Evolutionary conservation across 2,329 filamentous ascomycete species (phyloP).

Genomic region (Phyllosticta citribraziliensis): DNA sequence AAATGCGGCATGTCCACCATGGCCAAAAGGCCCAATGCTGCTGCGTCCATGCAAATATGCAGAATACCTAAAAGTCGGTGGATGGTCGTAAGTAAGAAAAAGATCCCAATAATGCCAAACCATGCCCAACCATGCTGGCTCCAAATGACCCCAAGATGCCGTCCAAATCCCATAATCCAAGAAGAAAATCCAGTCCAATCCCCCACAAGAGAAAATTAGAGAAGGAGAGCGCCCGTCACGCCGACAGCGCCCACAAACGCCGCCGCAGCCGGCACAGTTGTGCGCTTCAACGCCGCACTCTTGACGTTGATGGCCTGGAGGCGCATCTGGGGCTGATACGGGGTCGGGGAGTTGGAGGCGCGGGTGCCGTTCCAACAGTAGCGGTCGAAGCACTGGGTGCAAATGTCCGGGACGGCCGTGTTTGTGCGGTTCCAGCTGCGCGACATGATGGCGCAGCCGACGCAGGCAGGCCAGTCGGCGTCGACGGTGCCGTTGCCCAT

Average conservation of each 20-base stretch:
- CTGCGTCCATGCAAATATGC: too few species aligned
- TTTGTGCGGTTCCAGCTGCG: conserved; percentile 65
- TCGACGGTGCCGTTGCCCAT: conserved; percentile 72
- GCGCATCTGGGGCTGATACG: conserved; percentile 21
- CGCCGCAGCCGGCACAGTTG: not conserved
- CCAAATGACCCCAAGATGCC: too few species aligned
- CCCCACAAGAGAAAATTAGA: not conserved
- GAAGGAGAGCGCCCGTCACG: not conserved
- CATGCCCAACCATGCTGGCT: too few species aligned
- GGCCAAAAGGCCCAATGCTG: too few species aligned
- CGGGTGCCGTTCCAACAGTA: conserved; percentile 93
- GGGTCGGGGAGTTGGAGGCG: conserved; percentile 24
- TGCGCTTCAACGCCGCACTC: conserved; percentile 14
- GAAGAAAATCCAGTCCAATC: too few species aligned
- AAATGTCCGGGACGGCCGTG: conserved; percentile 59
- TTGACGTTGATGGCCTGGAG: conserved; percentile 15
- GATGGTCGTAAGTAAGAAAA: too few species aligned
- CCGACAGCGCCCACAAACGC: not conserved
- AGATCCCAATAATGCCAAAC: too few species aligned
- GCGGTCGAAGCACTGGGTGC: conserved; percentile 61
- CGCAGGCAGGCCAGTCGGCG: conserved; percentile 66
- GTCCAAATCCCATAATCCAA: too few species aligned
- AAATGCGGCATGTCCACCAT: too few species aligned
- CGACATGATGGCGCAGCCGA: conserved; percentile 76
- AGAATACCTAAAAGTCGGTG: too few species aligned